phyloP scores from a whole-genome alignment of 2,329 filamentous ascomycete species.

The Huntiella omanensis region DNA sequence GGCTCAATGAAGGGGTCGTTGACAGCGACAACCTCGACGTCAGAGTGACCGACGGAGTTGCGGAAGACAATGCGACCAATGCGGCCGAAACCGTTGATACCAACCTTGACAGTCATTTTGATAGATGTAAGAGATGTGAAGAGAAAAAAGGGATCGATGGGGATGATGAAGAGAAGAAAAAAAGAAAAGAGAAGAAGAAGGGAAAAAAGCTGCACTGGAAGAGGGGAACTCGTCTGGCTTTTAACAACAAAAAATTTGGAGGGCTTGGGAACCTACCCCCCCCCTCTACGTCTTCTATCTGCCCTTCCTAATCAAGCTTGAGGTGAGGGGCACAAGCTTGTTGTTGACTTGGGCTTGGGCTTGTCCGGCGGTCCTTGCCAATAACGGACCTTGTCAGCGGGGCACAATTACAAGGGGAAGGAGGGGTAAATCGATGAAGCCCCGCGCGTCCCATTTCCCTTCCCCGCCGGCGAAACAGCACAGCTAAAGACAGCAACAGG shows the following conservation, averaged over 20 bases:
- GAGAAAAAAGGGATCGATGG: background rate
- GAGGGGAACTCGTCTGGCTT: background rate
- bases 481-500: too few species aligned
- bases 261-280: too few species aligned
- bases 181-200: slow-evolving; percentile 1
- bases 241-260: background rate
- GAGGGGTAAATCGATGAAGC: slow-evolving; percentile 1
- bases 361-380: too few species aligned
- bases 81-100: slow-evolving; percentile 99
- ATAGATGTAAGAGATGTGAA: slow-evolving; percentile 4
- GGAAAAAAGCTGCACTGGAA: slow-evolving; percentile 4
- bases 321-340: background rate
- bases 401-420: background rate
- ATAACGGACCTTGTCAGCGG: too few species aligned
- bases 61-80: slow-evolving; percentile 99
- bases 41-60: slow-evolving; percentile 79
- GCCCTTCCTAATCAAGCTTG: background rate
- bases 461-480: too few species aligned
- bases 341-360: too few species aligned
- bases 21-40: slow-evolving; percentile 86
- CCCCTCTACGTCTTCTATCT: background rate
- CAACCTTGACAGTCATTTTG: slow-evolving; percentile 49
- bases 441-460: too few species aligned
- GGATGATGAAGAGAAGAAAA: background rate
- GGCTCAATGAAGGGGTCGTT: slow-evolving; percentile 99